A percentile compares a stretch with the other conserved stretches of the same genome.
Evolutionary conservation across 2,329 filamentous ascomycete species (phyloP).

Genomic region (Alternaria arborescens): DNA sequence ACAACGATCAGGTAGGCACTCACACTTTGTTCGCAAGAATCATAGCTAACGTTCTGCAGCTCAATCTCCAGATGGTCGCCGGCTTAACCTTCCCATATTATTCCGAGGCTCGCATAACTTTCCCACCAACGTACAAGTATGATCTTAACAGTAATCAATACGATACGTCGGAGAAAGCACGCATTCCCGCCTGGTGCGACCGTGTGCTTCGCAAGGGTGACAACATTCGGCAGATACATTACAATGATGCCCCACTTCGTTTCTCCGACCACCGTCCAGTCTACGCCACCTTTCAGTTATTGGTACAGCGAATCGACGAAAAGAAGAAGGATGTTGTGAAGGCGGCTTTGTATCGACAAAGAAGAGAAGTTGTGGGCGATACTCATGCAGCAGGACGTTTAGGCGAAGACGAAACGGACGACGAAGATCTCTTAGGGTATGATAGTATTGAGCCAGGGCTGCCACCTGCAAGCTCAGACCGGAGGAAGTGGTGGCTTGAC

Average conservation of each 20-base stretch:
- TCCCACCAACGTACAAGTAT: conserved; percentile 95
- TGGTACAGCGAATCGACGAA: conserved; percentile 82
- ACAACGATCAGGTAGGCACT: conserved; percentile 79
- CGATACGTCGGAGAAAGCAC: conserved; percentile 92
- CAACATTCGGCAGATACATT: conserved; percentile 82
- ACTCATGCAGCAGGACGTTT: conserved; percentile 64
- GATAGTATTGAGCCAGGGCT: conserved; percentile 82
- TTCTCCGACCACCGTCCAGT: conserved; percentile 98
- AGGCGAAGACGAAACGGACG: conserved; percentile 66
- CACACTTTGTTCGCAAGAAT: not conserved
- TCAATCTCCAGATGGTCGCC: conserved; percentile 96
- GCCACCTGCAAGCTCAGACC: conserved; percentile 69
- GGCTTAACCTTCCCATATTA: conserved; percentile 91
- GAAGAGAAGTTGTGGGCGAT: conserved; percentile 72
- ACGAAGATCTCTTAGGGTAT: conserved; percentile 83
- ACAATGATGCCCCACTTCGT: conserved; percentile 80
- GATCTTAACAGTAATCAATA: conserved; percentile 88
- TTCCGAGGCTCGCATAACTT: conserved; percentile 86
- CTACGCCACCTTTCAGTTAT: conserved; percentile 86
- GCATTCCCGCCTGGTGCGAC: conserved; percentile 97
- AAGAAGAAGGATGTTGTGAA: conserved; percentile 74
- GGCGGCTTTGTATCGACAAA: conserved; percentile 74
- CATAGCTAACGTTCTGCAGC: conserved; percentile 57
- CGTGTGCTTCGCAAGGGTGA: conserved; percentile 86
- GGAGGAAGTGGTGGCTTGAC: conserved; percentile 72